phyloP scores from a whole-genome alignment of 192 early-diverging fungal genomes.

The Coemansia sp. region DNA sequence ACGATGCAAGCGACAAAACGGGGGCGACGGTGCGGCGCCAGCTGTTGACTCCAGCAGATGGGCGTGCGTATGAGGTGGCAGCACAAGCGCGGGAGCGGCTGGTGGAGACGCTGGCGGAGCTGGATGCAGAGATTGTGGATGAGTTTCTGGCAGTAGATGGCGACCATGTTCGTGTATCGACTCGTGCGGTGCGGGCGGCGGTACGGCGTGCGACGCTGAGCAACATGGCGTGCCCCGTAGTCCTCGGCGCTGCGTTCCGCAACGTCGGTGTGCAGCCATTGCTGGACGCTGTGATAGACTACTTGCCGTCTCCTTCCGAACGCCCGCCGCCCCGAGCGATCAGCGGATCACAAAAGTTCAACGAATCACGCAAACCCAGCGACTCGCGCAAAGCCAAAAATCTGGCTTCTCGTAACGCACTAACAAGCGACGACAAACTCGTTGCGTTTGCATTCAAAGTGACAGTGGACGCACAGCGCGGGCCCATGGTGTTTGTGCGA shows the following conservation, averaged over 20 bases:
- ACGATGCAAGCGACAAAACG: constrained; percentile 20
- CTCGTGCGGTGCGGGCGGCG: constrained; percentile 61
- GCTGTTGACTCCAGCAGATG: constrained; percentile 7
- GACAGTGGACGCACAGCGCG: constrained; percentile 77
- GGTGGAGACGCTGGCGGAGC: constrained; percentile 78
- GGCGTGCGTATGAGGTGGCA: constrained; percentile 50
- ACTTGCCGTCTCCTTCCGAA: constrained; percentile 80
- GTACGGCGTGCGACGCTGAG: constrained; percentile 70
- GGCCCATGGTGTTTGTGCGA: constrained; percentile 86
- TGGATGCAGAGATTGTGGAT: constrained; percentile 84
- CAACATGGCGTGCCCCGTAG: constrained; percentile 74
- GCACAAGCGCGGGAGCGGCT: constrained; percentile 62
- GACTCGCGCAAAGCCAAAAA: background rate
- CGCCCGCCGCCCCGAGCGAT: constrained; percentile 35
- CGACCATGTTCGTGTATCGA: constrained; percentile 69
- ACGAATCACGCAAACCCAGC: background rate
- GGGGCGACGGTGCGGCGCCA: constrained; percentile 23
- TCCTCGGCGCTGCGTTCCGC: constrained; percentile 83
- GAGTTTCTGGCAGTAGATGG: constrained; percentile 73
- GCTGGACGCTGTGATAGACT: constrained; percentile 84
- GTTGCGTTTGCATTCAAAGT: constrained; percentile 96
- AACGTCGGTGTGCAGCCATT: constrained; percentile 93
- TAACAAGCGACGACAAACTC: constrained; percentile 57
- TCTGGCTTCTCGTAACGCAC: constrained; percentile 27
- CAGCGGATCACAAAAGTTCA: background rate